phyloP scores from a whole-genome alignment of 306 rosid genomes.

The Sechiopsis laciniata region DNA sequence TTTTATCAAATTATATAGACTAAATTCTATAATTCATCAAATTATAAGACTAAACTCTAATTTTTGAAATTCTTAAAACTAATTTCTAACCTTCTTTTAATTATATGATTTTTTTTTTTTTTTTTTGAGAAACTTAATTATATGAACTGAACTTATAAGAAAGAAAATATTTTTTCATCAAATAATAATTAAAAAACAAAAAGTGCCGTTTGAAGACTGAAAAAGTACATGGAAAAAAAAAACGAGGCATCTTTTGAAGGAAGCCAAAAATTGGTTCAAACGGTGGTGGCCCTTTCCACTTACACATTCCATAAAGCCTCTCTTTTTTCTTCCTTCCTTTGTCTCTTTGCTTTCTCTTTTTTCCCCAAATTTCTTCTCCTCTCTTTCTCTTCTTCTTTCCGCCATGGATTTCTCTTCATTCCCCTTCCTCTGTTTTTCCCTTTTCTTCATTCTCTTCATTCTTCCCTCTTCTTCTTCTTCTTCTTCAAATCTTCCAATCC shows the following conservation, averaged over 20 bases:
- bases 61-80: too few relatives aligned
- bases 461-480: conserved; percentile 42
- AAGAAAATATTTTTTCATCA: too few relatives aligned
- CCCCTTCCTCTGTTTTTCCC: conserved; percentile 21
- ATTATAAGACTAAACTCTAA: too few relatives aligned
- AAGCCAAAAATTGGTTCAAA: background rate
- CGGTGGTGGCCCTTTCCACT: background rate
- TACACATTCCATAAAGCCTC: background rate
- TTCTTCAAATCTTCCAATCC: conserved; percentile 40
- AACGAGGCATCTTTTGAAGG: background rate
- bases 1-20: too few relatives aligned
- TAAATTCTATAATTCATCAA: too few relatives aligned
- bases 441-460: conserved; percentile 11
- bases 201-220: too few relatives aligned
- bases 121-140: too few relatives aligned
- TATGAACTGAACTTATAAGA: too few relatives aligned
- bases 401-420: conserved; percentile 35
- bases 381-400: background rate
- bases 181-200: too few relatives aligned
- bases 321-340: background rate
- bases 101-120: too few relatives aligned
- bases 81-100: too few relatives aligned
- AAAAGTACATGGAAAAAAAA: too few relatives aligned
- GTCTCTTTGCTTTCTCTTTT: background rate
- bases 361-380: background rate